Conservation (phyloP, 768 basidiomycete genomes). For the Botryobasidium botryosum region DNA sequence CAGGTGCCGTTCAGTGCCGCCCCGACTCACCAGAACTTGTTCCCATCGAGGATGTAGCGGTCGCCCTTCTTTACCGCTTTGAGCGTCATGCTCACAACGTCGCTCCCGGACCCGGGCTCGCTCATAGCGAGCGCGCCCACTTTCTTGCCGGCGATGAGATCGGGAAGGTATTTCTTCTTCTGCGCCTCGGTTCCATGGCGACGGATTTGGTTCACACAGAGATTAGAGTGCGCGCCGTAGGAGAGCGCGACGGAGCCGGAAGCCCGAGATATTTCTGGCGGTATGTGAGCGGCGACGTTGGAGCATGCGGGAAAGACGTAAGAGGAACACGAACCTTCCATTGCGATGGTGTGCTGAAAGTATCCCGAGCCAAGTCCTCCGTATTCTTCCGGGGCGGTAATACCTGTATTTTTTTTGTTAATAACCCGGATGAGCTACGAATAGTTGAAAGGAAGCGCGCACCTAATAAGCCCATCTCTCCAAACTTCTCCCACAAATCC, state of each 20-base stretch:
- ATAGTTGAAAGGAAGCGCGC: conserved; percentile 17
- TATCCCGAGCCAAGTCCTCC: conserved; percentile 76
- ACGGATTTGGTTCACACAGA: conserved; percentile 72
- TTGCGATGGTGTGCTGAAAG: conserved; percentile 75
- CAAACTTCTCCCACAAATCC: conserved; percentile 81
- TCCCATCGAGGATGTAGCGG: conserved; percentile 71
- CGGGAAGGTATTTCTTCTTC: conserved; percentile 69
- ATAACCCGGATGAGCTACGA: too few relatives aligned
- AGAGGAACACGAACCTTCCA: conserved; percentile 45
- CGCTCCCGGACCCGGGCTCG: conserved; percentile 80
- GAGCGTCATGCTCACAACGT: conserved; percentile 88
- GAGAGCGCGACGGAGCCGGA: conserved; percentile 87
- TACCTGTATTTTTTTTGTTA: conserved; percentile 14
- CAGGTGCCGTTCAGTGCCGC: too few relatives aligned
- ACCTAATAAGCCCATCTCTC: conserved; percentile 84
- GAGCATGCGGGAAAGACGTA: neutral
- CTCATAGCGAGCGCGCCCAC: conserved; percentile 91
- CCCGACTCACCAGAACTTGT: conserved; percentile 73
- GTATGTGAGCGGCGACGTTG: neutral
- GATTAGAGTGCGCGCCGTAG: conserved; percentile 83
- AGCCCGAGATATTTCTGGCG: conserved; percentile 51
- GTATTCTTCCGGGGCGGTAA: conserved; percentile 61
- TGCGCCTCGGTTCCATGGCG: conserved; percentile 71
- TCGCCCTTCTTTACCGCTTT: conserved; percentile 62
- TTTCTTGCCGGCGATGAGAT: conserved; percentile 55